Conservation (phyloP, 177 flowering plant species). For the Telopea speciosissima region DNA sequence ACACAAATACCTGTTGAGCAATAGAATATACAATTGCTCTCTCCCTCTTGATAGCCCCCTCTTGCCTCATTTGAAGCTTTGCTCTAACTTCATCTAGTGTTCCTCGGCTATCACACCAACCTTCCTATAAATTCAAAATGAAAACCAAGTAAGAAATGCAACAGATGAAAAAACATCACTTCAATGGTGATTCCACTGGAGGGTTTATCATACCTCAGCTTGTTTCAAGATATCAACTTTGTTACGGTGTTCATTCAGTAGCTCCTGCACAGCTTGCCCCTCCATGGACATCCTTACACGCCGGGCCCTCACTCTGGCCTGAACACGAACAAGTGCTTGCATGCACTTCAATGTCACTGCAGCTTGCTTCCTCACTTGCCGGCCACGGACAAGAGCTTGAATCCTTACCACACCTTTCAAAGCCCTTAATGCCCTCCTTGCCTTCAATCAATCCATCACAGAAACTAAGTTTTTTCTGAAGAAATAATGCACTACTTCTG, state of each 20-base stretch:
- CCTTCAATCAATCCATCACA: conserved; percentile 28
- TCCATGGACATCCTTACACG: conserved; percentile 66
- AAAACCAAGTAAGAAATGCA: background rate
- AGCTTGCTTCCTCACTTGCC: conserved; percentile 96
- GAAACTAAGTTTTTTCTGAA: background rate
- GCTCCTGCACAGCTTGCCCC: conserved; percentile 61
- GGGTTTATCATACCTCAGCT: conserved; percentile 59
- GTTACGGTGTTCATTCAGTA: conserved; percentile 39
- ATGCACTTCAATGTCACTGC: conserved; percentile 92
- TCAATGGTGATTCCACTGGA: background rate
- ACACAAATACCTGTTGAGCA: conserved; percentile 25
- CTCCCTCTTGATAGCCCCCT: conserved; percentile 76
- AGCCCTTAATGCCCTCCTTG: conserved; percentile 87
- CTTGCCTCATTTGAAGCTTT: conserved; percentile 70
- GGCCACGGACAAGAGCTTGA: conserved; percentile 88
- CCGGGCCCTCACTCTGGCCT: conserved; percentile 84
- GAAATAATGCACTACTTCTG: background rate
- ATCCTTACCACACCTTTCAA: conserved; percentile 87
- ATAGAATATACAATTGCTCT: conserved; percentile 65
- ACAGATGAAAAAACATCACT: background rate
- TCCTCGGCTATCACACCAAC: conserved; percentile 84
- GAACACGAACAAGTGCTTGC: conserved; percentile 97
- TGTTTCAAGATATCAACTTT: conserved; percentile 54
- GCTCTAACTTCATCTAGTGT: conserved; percentile 53
- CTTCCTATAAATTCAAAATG: conserved; percentile 20